Evolutionary conservation across 805 yeast species (phyloP).

Genomic region (Scheffersomyces lignosus): DNA sequence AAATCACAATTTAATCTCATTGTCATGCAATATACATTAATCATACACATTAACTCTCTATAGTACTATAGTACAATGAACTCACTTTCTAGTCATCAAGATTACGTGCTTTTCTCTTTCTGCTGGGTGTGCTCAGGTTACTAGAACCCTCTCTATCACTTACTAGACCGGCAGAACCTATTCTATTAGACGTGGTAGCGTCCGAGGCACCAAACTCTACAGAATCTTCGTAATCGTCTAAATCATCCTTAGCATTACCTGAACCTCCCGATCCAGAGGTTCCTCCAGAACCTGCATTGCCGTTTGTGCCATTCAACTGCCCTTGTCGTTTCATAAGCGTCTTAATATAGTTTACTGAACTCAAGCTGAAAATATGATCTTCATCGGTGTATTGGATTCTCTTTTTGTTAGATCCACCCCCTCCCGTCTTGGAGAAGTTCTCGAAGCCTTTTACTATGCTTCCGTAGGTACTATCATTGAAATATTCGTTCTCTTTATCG

Average conservation of each 20-base stretch:
- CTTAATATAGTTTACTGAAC: conserved; percentile 68
- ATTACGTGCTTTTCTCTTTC: conserved; percentile 27
- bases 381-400: conserved; percentile 62
- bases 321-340: conserved; percentile 51
- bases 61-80: no score
- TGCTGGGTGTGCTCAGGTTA: conserved; percentile 18
- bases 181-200: conserved; percentile 1
- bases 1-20: no score
- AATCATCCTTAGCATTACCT: conserved; percentile 25
- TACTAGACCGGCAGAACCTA: background rate
- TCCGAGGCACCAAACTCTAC: conserved; percentile 23
- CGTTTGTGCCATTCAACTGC: conserved; percentile 27
- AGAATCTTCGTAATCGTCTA: conserved; percentile 39
- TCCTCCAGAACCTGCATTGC: conserved; percentile 4
- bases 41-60: no score
- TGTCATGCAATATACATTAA: no score
- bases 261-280: conserved; percentile 2
- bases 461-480: conserved; percentile 70
- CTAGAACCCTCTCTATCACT: conserved; percentile 3
- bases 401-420: conserved; percentile 36
- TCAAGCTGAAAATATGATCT: conserved; percentile 77
- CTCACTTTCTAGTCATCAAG: conserved; percentile 28
- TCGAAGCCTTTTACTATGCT: conserved; percentile 93
- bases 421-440: conserved; percentile 57
- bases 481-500: conserved; percentile 74